Base-by-base conservation (phyloP, 1,284 basidiomycete genomes). In the Thelephora terrestris region DNA sequence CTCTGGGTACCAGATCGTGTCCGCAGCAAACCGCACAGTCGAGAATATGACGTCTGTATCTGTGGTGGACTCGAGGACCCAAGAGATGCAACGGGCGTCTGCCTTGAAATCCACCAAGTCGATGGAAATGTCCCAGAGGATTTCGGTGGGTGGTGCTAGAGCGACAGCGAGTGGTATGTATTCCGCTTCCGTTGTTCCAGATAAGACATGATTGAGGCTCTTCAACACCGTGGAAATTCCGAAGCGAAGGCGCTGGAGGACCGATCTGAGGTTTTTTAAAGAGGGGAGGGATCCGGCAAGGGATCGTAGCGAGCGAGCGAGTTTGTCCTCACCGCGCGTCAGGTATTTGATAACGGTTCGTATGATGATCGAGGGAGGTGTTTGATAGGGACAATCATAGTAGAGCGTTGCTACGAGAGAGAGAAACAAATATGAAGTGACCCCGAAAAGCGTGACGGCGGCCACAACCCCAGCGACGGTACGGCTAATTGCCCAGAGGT, bases 381-480 rank as follows among this genome's bases (percentile, higher is more conserved):
- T 44, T 34, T 40, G 47, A 39, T 43, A 48, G 17, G 47, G 38
- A 9, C 47, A 48, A 20, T 48, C 42, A 5, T 36, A 23, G 27
- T 43, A 27, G 6, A 7, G 10, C n/a, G 34, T 14, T 6, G 47
- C 18, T 5, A 27, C 27, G 18, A 48, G 18, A 12, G 35, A 29
- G 25, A 45, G 18, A 20, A 48, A 43, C 5, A 25, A 10, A 25
- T 48, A 44, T 23, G 43, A 45, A 6, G 43, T 16, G 40, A 32
- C 40, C 10, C 25, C 39, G 5, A 48, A 29, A 1, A 23, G n/a
- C 16, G 18, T 27, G 9, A 40, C 18, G 16, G 20, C 21, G 40
- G 27, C 17, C 7, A 45, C 12, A 5, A 45, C 47, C 18, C 25
- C 27, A 6, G 39, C 17, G 38, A 44, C 40, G 9, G 47, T 27